Conservation (phyloP, 2,329 filamentous ascomycete genomes). For the Penicillium sp. region DNA sequence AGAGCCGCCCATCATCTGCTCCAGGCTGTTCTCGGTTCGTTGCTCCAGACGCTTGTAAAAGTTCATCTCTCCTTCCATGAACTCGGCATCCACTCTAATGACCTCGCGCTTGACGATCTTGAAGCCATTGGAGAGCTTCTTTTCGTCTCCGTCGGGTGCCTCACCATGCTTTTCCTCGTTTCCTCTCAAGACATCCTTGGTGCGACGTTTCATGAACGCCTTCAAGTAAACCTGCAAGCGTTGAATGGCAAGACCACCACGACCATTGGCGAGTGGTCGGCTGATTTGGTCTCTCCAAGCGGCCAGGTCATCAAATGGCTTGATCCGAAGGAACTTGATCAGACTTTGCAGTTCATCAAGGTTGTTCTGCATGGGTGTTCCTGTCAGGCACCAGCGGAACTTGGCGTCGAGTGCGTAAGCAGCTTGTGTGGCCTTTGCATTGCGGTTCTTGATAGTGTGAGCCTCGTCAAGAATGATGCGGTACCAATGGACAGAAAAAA, state of each 20-base stretch:
- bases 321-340: slow-evolving; percentile 86
- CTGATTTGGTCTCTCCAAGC: slow-evolving; percentile 93
- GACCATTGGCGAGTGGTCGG: slow-evolving; percentile 79
- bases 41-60: slow-evolving; percentile 83
- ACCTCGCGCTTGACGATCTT: slow-evolving; percentile 89
- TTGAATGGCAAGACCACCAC: slow-evolving; percentile 81
- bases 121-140: slow-evolving; percentile 61
- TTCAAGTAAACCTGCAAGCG: slow-evolving; percentile 78
- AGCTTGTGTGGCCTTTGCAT: slow-evolving; percentile 89
- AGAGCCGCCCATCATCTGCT: slow-evolving; percentile 77
- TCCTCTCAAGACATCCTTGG: slow-evolving; percentile 91
- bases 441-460: slow-evolving; percentile 97
- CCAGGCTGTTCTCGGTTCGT: slow-evolving; percentile 78
- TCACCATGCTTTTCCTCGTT: slow-evolving; percentile 70
- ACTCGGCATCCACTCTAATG: slow-evolving; percentile 69
- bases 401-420: slow-evolving; percentile 78
- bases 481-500: slow-evolving; percentile 92
- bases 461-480: slow-evolving; percentile 93
- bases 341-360: slow-evolving; percentile 92
- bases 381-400: slow-evolving; percentile 93
- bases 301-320: slow-evolving; percentile 78
- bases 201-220: slow-evolving; percentile 97
- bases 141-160: slow-evolving; percentile 46
- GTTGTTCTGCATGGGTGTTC: slow-evolving; percentile 97
- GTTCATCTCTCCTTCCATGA: slow-evolving; percentile 70